Conservation (phyloP, 345 rosid genomes). For the Pugionium dolabratum region DNA sequence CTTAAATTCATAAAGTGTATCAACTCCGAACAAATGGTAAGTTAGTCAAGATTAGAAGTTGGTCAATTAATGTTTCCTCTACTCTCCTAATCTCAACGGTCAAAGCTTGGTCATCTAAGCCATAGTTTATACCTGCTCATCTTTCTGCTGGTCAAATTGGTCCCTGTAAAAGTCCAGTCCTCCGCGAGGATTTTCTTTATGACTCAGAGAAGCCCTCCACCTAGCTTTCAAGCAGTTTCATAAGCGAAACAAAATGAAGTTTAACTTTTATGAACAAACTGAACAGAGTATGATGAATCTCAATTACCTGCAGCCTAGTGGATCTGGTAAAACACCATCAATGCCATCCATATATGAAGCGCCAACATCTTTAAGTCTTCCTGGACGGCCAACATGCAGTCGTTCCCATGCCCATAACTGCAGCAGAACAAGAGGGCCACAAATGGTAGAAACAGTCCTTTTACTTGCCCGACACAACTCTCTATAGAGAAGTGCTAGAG, state of each 20-base stretch:
- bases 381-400: conserved; percentile 46
- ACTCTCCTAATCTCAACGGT: neutral
- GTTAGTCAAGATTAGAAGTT: neutral
- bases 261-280: conserved; percentile 2
- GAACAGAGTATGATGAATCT: neutral
- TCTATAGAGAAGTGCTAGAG: conserved; percentile 44
- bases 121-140: conserved; percentile 39
- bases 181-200: conserved; percentile 48
- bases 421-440: conserved; percentile 46
- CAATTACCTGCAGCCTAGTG: conserved; percentile 47
- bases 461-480: conserved; percentile 46
- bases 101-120: conserved; percentile 1
- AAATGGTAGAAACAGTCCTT: conserved; percentile 44
- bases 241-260: conserved; percentile 30
- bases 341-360: conserved; percentile 45
- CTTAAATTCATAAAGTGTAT: neutral
- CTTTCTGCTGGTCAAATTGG: conserved; percentile 49
- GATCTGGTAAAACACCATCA: conserved; percentile 44
- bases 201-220: conserved; percentile 48
- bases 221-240: conserved; percentile 39
- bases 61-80: neutral
- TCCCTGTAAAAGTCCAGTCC: conserved; percentile 46
- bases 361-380: conserved; percentile 42
- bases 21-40: conserved; percentile 3
- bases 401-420: conserved; percentile 48